phyloP scores from a whole-genome alignment of 805 yeast species.

The Saccharomycopsis synnaedendra region DNA sequence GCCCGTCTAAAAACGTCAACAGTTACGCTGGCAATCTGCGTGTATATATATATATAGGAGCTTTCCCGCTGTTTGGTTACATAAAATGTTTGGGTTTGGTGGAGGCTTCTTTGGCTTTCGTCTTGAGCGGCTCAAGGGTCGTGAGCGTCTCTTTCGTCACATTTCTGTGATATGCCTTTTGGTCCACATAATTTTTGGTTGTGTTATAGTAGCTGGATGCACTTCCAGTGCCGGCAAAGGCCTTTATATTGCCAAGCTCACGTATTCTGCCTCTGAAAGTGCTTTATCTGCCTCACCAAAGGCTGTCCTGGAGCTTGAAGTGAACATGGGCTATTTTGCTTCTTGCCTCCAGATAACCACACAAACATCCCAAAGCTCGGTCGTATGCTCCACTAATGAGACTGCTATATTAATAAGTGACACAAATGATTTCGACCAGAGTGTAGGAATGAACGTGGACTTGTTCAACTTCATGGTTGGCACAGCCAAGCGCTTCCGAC shows the following conservation, averaged over 20 bases:
- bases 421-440: constrained; percentile 7
- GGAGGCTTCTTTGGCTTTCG: neutral
- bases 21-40: no score
- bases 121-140: neutral
- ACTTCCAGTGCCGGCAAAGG: constrained; percentile 8
- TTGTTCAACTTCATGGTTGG: constrained; percentile 16
- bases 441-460: constrained; percentile 4
- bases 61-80: no score
- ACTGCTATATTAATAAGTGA: constrained; percentile 11
- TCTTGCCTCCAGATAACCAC: constrained; percentile 12
- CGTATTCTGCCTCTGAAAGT: constrained; percentile 9
- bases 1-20: no score
- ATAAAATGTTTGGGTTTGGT: no score
- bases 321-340: constrained; percentile 14
- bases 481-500: constrained; percentile 15
- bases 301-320: constrained; percentile 8
- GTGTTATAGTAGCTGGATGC: constrained; percentile 14
- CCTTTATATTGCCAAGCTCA: constrained; percentile 8
- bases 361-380: neutral
- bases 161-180: constrained; percentile 5
- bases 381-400: constrained; percentile 13
- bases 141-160: constrained; percentile 3
- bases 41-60: no score
- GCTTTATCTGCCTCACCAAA: constrained; percentile 1
- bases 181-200: constrained; percentile 13